These are phyloP conservation scores for Calonectria crousiana DNA, from an alignment of 2,329 filamentous ascomycete genomes.

Conservation along the genomic window DNA sequence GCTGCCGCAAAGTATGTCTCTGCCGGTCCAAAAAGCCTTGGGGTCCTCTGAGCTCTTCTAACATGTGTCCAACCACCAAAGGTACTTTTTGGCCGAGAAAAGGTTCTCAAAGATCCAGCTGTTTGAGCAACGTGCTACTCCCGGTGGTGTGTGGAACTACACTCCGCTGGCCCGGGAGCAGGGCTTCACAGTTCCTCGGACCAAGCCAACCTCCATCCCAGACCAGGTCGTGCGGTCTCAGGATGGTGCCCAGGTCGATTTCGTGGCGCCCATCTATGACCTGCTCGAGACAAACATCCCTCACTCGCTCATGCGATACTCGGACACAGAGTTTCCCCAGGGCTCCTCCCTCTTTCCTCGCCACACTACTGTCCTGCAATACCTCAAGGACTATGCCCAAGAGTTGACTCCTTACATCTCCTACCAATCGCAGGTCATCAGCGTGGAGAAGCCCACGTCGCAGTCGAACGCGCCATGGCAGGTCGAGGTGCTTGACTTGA, in stretches of 20 bases:
- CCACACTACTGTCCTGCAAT: slow-evolving; percentile 72
- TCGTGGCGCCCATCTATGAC: slow-evolving; percentile 79
- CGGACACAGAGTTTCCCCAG: slow-evolving; percentile 69
- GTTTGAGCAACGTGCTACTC: slow-evolving; percentile 75
- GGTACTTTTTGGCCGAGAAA: slow-evolving; percentile 75
- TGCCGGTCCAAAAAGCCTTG: not conserved
- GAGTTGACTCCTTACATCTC: slow-evolving; percentile 69
- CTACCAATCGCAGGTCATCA: slow-evolving; percentile 73
- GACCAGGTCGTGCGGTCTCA: slow-evolving; percentile 58
- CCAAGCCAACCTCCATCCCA: slow-evolving; percentile 44
- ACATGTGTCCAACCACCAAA: slow-evolving; percentile 46
- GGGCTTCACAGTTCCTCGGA: slow-evolving; percentile 46
- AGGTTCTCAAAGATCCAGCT: slow-evolving; percentile 73
- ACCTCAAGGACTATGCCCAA: slow-evolving; percentile 73
- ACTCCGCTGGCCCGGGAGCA: slow-evolving; percentile 49
- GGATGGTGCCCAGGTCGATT: slow-evolving; percentile 55
- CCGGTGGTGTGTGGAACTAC: slow-evolving; percentile 82
- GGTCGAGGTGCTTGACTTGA: slow-evolving; percentile 52
- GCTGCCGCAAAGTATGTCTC: slow-evolving; percentile 62
- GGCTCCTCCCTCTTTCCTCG: slow-evolving; percentile 75
- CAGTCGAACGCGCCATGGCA: slow-evolving; percentile 54
- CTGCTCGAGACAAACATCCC: slow-evolving; percentile 82
- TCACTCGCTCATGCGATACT: slow-evolving; percentile 77
- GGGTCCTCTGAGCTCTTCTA: not conserved
- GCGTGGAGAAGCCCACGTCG: slow-evolving; percentile 41